These are phyloP conservation scores for Dryas alaskensis DNA, from an alignment of 306 rosid species.

Conservation along the genomic window DNA sequence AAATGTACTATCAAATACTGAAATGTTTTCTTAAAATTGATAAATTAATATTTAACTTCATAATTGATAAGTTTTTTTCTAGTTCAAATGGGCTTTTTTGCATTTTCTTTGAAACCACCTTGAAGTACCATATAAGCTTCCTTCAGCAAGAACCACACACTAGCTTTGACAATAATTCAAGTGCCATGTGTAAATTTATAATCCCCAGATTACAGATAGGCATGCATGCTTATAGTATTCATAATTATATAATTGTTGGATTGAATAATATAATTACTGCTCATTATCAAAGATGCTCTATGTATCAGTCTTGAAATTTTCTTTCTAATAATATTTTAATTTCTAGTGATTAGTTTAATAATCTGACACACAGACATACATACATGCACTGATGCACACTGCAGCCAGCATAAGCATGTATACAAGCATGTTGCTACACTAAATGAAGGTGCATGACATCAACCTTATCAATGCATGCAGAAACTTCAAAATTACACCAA, in stretches of 20 bases:
- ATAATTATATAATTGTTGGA: neutral
- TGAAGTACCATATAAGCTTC: neutral
- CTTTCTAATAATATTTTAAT: neutral
- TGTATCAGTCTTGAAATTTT: neutral
- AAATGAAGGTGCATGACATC: too few species aligned
- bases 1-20: neutral
- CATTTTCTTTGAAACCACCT: neutral
- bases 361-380: slow-evolving; percentile 6
- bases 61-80: neutral
- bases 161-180: neutral
- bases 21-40: neutral
- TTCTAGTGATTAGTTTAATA: neutral
- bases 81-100: neutral
- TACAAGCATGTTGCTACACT: neutral
- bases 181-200: neutral
- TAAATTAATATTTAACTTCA: neutral
- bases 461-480: too few species aligned
- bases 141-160: neutral
- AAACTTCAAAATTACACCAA: too few species aligned
- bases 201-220: too few species aligned
- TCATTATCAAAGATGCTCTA: slow-evolving; percentile 5
- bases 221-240: too few species aligned
- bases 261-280: neutral
- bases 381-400: neutral
- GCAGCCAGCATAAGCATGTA: slow-evolving; percentile 1